phyloP scores from a whole-genome alignment of 2,329 filamentous ascomycete species.

The Fusarium pseudonygamai region DNA sequence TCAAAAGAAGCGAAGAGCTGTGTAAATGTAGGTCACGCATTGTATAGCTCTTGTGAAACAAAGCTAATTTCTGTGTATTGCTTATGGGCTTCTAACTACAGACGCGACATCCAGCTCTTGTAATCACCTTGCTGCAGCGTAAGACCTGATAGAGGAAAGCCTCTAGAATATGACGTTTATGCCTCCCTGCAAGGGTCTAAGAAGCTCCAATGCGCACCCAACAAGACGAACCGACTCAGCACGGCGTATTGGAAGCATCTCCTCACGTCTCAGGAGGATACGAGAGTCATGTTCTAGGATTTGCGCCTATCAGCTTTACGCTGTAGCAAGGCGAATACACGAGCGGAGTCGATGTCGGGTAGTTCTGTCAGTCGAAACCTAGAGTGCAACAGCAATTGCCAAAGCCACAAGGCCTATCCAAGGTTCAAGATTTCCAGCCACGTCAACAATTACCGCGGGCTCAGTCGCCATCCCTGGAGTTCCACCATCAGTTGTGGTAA shows the following conservation, averaged over 20 bases:
- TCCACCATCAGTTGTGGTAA: neutral
- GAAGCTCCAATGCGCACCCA: neutral
- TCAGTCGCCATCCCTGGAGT: neutral
- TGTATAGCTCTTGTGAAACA: neutral
- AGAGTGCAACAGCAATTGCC: neutral
- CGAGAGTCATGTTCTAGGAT: neutral
- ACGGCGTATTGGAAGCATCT: neutral
- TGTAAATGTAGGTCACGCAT: neutral
- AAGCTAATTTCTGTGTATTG: neutral
- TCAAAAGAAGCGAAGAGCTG: neutral
- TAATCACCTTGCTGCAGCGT: neutral
- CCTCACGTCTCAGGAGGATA: accelerated
- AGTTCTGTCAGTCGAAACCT: no score
- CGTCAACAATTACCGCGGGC: neutral
- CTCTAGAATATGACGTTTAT: neutral
- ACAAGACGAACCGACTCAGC: neutral
- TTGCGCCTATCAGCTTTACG: neutral
- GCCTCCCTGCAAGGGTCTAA: neutral
- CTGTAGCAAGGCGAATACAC: neutral
- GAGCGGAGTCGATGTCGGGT: neutral
- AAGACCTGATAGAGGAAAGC: accelerated
- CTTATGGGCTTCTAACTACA: neutral
- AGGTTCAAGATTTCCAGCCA: neutral
- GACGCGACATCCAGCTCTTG: neutral
- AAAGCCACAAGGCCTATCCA: neutral